Percentiles rank a stretch among this genome's conserved stretches.
Conservation (phyloP, 2,329 filamentous ascomycete species). For the Sporothrix humicola region DNA sequence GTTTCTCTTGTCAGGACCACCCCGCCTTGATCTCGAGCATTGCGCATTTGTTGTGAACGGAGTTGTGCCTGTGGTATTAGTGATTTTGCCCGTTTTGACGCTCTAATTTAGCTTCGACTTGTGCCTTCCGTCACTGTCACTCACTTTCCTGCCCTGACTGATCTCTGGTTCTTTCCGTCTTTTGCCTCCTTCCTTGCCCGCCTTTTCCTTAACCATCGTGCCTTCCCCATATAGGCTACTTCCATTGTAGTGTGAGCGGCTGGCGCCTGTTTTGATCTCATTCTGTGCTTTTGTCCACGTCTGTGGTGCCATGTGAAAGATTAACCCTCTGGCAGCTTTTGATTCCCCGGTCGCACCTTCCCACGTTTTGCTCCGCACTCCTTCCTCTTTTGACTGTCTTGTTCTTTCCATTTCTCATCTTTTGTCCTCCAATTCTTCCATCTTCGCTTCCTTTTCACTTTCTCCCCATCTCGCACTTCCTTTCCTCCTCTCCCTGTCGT, state of each 20-base stretch:
- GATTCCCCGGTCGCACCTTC: conserved; percentile 5
- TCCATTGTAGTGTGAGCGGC: background rate
- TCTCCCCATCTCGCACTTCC: background rate
- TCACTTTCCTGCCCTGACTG: background rate
- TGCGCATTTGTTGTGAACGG: background rate
- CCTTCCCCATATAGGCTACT: conserved; percentile 12
- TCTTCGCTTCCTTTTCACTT: background rate
- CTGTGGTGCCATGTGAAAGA: conserved; percentile 8
- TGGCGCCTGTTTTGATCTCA: background rate
- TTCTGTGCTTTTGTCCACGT: background rate
- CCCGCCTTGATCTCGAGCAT: background rate
- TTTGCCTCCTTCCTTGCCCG: background rate
- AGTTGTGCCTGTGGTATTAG: background rate
- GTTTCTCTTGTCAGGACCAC: too few relatives aligned
- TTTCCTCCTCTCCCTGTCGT: background rate
- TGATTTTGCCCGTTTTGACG: background rate
- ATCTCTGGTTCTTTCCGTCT: too few relatives aligned
- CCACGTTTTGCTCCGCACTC: background rate
- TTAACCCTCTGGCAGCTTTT: too few relatives aligned
- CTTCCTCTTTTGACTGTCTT: background rate
- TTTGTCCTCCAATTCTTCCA: background rate
- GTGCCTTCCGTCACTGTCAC: background rate
- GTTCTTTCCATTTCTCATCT: background rate
- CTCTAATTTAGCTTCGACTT: background rate
- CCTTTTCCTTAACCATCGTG: conserved; percentile 9